Evolutionary conservation across 352 stramenopile genomes (phyloP), one percentile per base, ranked within the genome.

Genomic region (Globisporangium iwayamae): DNA sequence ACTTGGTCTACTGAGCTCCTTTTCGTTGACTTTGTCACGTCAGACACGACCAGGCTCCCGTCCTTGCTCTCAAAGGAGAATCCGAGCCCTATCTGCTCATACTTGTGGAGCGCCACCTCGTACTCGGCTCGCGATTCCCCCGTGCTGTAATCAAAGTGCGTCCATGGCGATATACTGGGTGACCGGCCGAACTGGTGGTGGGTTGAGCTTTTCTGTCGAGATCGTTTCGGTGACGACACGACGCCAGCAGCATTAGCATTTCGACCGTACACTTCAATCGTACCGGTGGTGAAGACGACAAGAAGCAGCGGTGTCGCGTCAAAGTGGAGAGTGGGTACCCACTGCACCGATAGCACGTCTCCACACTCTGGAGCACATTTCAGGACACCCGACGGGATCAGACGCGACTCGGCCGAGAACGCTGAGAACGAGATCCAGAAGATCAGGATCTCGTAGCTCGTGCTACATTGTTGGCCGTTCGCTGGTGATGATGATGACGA

Each of bases 401-500:
- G 69, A 9, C 85, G 71, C n/a, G 81, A 88, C 45, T 91, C 79
- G 5, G 76, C 81, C n/a, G 81, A 89, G 65, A 94, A 93, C 4
- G 83, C 82, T 0, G 86, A 92, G 61, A 92, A 90, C 2, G 84
- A 93, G 41, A 94, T 74, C 86, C 86, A 94, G 61, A 84, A 94
- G 43, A 94, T 83, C 8, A 92, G 69, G 60, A 94, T 78, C 68
- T 92, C 83, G 61, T 83, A 76, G 8, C n/a, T n/a, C 28, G 57
- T 58, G 14, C 50, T 58, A n/a, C 50, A 50, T 18, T 68, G 51
- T 28, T 70, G 55, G 13, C 78, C 68, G 7, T 61, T 70, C 11
- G 34, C 3, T 7, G 10, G n/a, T n/a, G n/a, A 25, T 4, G 11
- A 0, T 32, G 60, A 13, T 22, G 54, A 13, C 8, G 22, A 13